These are phyloP conservation scores for Suillus tomentosus DNA, from an alignment of 768 basidiomycete genomes.

Conservation along the genomic window DNA sequence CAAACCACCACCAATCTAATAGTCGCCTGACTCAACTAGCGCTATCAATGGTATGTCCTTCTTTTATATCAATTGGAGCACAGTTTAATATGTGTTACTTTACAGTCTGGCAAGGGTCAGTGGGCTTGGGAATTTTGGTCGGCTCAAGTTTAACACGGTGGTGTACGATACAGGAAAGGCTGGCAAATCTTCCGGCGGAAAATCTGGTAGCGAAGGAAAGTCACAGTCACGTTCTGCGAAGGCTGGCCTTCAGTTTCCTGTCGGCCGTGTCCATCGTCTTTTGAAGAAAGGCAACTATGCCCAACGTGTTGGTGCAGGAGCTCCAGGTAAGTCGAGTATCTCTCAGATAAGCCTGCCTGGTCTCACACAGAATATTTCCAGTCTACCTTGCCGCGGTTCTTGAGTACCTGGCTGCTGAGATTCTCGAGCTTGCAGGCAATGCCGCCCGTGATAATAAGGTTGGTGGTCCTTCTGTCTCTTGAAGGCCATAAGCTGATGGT, in stretches of 20 bases:
- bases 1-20: conserved; percentile 27
- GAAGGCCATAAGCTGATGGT: neutral
- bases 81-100: conserved; percentile 10
- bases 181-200: conserved; percentile 52
- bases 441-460: conserved; percentile 51
- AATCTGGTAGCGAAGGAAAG: conserved; percentile 51
- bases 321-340: conserved; percentile 56
- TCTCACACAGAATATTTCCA: conserved; percentile 26
- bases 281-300: conserved; percentile 88
- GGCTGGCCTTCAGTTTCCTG: conserved; percentile 82
- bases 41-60: conserved; percentile 29
- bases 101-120: conserved; percentile 36
- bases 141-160: conserved; percentile 11
- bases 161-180: conserved; percentile 48
- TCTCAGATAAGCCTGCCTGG: neutral
- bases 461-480: neutral
- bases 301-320: conserved; percentile 86
- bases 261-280: conserved; percentile 90
- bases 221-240: conserved; percentile 72
- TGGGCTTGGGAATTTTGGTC: neutral
- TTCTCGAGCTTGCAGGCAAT: conserved; percentile 89
- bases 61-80: neutral
- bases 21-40: conserved; percentile 15
- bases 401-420: conserved; percentile 91
- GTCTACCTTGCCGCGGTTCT: conserved; percentile 91